phyloP scores from a whole-genome alignment of 148 eudicot species.

The Rhododendron williamsianum region DNA sequence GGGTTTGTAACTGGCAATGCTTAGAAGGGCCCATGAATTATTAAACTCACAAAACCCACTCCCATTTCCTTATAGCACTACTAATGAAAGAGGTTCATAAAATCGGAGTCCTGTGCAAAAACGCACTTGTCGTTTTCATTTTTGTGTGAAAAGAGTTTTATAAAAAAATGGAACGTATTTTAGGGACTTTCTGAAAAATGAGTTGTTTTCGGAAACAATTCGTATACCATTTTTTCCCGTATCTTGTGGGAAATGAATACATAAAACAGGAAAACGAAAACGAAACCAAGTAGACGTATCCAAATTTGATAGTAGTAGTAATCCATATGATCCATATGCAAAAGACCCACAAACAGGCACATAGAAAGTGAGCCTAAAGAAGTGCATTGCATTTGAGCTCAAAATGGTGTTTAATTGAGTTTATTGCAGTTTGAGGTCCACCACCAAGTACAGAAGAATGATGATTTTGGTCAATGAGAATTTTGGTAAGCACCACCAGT shows the following conservation, averaged over 20 bases:
- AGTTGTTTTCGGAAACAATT: not conserved
- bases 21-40: slow-evolving; percentile 20
- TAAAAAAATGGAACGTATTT: not conserved
- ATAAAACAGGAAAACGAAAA: not conserved
- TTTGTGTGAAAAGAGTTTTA: slow-evolving; percentile 9
- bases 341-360: slow-evolving; percentile 21
- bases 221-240: not conserved
- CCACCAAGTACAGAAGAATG: slow-evolving; percentile 31
- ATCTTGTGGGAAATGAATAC: not conserved
- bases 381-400: not conserved
- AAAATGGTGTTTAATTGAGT: slow-evolving; percentile 16
- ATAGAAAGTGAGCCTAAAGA: not conserved
- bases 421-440: slow-evolving; percentile 36
- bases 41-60: slow-evolving; percentile 12
- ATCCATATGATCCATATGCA: not conserved
- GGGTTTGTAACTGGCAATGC: not conserved
- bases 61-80: slow-evolving; percentile 8
- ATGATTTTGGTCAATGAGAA: slow-evolving; percentile 36
- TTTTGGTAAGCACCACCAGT: slow-evolving; percentile 13
- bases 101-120: not conserved
- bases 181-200: not conserved
- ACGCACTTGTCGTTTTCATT: slow-evolving; percentile 8
- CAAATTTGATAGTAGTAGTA: not conserved
- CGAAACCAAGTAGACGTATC: not conserved
- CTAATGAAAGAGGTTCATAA: slow-evolving; percentile 15